phyloP scores from a whole-genome alignment of 345 rosid species.

The Rhodamnia rubescens region DNA sequence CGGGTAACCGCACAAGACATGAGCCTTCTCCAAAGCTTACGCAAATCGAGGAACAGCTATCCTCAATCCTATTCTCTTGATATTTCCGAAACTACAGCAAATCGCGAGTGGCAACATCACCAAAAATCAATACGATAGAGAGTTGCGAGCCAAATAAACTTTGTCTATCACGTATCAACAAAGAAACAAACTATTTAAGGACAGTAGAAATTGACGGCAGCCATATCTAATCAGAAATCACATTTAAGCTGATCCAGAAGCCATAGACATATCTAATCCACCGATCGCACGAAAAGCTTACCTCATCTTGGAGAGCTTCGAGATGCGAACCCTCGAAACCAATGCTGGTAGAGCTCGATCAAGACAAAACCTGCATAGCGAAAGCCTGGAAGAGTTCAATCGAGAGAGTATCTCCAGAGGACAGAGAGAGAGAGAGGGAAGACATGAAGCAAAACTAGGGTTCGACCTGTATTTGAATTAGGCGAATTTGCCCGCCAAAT shows the following conservation, averaged over 20 bases:
- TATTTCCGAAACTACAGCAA: not conserved
- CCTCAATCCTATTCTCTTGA: not conserved
- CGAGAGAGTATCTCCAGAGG: not conserved
- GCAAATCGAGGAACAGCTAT: not conserved
- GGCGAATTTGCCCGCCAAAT: constrained; percentile 66
- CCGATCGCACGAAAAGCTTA: not conserved
- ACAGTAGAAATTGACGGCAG: not conserved
- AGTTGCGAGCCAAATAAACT: not conserved
- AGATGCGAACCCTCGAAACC: not conserved
- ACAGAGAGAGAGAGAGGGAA: not conserved
- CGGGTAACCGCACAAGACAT: not conserved
- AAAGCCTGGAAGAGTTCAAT: constrained; percentile 1
- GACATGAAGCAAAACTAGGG: constrained; percentile 36
- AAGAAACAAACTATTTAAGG: not conserved
- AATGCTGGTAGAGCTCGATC: not conserved
- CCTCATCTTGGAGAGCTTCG: not conserved
- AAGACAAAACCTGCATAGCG: not conserved
- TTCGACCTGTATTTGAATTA: constrained; percentile 39
- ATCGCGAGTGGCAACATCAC: not conserved
- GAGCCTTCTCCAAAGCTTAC: not conserved
- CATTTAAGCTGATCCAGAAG: not conserved
- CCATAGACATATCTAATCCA: not conserved
- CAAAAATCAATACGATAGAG: not conserved
- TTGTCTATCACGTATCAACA: not conserved
- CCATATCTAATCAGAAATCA: not conserved